Conservation (phyloP, 176 grass and related monocot genomes). For the Triticum urartu region DNA sequence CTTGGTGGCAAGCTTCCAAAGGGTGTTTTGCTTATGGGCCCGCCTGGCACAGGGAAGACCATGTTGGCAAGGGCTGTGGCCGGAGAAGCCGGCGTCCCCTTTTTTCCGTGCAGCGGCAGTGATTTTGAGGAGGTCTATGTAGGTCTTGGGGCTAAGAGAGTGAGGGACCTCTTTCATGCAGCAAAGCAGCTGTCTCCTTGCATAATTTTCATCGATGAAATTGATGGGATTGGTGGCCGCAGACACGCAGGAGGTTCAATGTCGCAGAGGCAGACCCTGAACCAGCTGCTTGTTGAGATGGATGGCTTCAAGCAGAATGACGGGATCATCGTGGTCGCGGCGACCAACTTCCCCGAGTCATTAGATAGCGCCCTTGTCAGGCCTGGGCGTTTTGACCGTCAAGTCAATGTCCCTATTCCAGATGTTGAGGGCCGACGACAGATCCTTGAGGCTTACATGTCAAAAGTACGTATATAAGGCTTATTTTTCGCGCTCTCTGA, state of each 20-base stretch:
- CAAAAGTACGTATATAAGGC: constrained; percentile 44
- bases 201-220: not conserved
- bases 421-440: constrained; percentile 84
- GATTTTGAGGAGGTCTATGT: constrained; percentile 46
- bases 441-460: constrained; percentile 81
- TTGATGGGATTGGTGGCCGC: not conserved
- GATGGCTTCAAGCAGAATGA: not conserved
- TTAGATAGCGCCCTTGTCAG: constrained; percentile 48
- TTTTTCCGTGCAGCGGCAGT: constrained; percentile 79
- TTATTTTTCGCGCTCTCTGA: not conserved
- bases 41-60: constrained; percentile 86
- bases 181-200: not conserved
- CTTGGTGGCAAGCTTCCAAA: constrained; percentile 91
- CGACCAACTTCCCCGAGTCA: constrained; percentile 66
- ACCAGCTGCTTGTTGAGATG: not conserved
- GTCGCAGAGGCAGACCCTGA: not conserved
- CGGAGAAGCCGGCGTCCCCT: constrained; percentile 82
- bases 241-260: not conserved
- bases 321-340: not conserved
- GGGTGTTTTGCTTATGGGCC: constrained; percentile 82
- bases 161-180: not conserved
- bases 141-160: not conserved
- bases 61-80: constrained; percentile 90
- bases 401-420: constrained; percentile 76
- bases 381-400: constrained; percentile 77